These are phyloP conservation scores for Colletotrichum sp. DNA, from an alignment of 2,329 filamentous ascomycete species.

Conservation along the genomic window DNA sequence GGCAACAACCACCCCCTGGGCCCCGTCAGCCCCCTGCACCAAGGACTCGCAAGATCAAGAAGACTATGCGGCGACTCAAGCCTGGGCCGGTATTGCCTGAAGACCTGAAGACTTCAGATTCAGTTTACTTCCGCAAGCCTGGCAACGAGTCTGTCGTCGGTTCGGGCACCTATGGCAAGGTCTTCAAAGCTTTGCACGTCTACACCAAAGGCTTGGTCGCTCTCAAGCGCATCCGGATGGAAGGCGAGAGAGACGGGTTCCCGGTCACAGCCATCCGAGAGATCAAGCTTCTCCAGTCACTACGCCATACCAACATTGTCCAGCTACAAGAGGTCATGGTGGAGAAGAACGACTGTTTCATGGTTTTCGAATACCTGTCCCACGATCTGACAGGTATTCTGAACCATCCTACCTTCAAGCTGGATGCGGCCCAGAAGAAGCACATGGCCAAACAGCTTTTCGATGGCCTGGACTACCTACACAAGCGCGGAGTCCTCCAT, in stretches of 20 bases:
- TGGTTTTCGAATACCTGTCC: conserved; percentile 98
- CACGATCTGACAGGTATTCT: conserved; percentile 95
- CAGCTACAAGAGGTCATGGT: conserved; percentile 94
- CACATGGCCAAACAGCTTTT: conserved; percentile 93
- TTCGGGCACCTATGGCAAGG: conserved; percentile 94
- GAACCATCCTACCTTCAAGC: conserved; percentile 90
- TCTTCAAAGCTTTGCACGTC: conserved; percentile 93
- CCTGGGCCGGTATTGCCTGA: conserved; percentile 71
- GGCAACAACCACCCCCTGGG: conserved; percentile 36
- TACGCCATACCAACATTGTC: conserved; percentile 84
- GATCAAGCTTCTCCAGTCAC: conserved; percentile 88
- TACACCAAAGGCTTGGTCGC: conserved; percentile 86
- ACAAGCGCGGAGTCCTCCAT: conserved; percentile 91
- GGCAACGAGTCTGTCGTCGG: conserved; percentile 98
- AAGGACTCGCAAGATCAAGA: conserved; percentile 68
- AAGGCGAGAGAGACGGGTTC: conserved; percentile 89
- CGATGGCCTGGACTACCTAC: conserved; percentile 90
- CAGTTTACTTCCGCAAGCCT: conserved; percentile 92
- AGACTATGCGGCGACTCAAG: conserved; percentile 73
- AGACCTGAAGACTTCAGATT: conserved; percentile 80
- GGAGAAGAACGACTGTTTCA: conserved; percentile 97
- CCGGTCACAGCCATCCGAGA: conserved; percentile 90
- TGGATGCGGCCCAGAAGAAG: conserved; percentile 88
- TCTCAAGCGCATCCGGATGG: conserved; percentile 91
- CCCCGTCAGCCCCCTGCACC: conserved; percentile 41